These are phyloP conservation scores for Eucalyptus camaldulensis DNA, from an alignment of 345 rosid genomes.

Conservation along the genomic window DNA sequence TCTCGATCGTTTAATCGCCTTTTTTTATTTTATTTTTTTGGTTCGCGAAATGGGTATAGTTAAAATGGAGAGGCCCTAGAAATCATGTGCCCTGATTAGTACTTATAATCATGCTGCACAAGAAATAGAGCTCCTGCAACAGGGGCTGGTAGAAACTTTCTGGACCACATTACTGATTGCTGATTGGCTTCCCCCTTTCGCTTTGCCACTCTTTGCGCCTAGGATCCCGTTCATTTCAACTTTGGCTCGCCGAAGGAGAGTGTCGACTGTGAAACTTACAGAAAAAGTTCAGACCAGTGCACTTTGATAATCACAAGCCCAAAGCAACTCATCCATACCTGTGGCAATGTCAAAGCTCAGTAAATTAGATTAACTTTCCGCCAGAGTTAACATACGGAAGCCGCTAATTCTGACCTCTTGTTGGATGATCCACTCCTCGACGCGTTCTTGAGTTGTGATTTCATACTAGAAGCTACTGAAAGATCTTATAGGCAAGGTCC, in stretches of 20 bases:
- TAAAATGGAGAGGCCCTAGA: background rate
- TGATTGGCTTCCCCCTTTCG: background rate
- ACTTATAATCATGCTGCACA: background rate
- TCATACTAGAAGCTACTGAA: background rate
- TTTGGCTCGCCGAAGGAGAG: background rate
- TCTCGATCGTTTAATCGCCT: background rate
- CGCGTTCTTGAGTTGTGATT: accelerated
- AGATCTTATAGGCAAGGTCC: background rate
- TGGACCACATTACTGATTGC: background rate
- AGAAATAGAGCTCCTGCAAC: background rate
- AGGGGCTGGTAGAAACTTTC: background rate
- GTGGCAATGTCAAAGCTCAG: background rate
- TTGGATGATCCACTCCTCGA: background rate
- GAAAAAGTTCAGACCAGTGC: background rate
- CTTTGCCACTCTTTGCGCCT: background rate
- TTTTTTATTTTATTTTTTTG: background rate
- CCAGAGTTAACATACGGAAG: background rate
- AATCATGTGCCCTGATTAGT: background rate
- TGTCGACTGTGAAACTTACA: background rate
- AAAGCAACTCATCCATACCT: background rate
- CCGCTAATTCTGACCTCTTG: background rate
- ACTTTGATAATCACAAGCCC: background rate
- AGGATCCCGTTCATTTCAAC: background rate
- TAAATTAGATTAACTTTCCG: background rate
- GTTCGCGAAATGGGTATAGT: background rate